Evolutionary conservation across 108 stramenopile species (phyloP), one percentile per base, ranked within the genome.

Genomic region (Nannochloropsis oceanica): DNA sequence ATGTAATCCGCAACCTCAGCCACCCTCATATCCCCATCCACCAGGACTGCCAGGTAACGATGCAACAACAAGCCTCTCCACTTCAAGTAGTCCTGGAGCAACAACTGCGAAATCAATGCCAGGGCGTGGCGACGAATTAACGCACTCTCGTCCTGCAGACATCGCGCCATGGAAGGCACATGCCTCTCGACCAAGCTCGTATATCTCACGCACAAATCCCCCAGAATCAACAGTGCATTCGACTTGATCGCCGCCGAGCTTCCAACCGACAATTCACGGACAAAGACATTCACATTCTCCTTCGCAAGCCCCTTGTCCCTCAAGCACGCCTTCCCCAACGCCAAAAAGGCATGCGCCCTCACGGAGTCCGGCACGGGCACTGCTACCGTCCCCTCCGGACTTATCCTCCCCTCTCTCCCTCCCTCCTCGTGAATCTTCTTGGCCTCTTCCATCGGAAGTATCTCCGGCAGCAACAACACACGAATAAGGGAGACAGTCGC

Each of bases 61-160:
- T 94, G 93, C 42, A 98, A 88, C 2, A 97, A 89, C 27, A 95
- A 91, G 11, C 96, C 97, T 85, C 95, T 89, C 95, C 95, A 96
- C 86, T 98, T 98, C 84, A 98, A 92, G 91, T 95, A 97, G 89
- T 98, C 97, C 90, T 98, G 96, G 22, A 96, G 85, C 25, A 98
- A 59, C 42, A 98, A 86, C 80, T 92, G 93, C 13, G 94, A 93
- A 42, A 98, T 88, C 12, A 97, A 86, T 50, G 96, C 80, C 13
- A 98, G 86, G 26, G 96, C 96, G 81, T 96, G 94, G 84, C 95
- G 94, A 34, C 96, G 93, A 27, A 96, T 93, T 22, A 95, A 82
- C 43, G 91, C 89, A 82, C 88, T 89, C 83, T 88, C 88, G 79
- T 94, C 91, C 82, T 96, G 96, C 43, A 98, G 89, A 87, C 96